Evolutionary conservation across 805 yeast species (phyloP).

Genomic region (Starmerella stellata): DNA sequence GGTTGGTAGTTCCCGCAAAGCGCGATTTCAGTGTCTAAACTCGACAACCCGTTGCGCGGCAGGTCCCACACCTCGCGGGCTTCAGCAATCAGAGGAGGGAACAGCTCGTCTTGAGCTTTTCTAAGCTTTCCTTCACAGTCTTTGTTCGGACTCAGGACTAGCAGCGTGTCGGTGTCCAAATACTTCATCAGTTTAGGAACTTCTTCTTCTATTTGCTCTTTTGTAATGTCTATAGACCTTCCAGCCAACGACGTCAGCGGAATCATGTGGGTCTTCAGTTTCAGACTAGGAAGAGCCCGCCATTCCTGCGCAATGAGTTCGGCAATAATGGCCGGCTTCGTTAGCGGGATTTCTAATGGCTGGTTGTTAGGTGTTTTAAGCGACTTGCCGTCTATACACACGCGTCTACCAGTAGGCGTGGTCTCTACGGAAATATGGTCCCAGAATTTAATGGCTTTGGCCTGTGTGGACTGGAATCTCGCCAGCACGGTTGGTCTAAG

Average conservation of each 20-base stretch:
- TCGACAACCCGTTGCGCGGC: slow-evolving; percentile 26
- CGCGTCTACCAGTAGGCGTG: slow-evolving; percentile 26
- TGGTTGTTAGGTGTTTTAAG: slow-evolving; percentile 73
- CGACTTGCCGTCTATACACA: slow-evolving; percentile 58
- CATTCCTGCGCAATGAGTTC: slow-evolving; percentile 71
- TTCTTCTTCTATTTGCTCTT: slow-evolving; percentile 39
- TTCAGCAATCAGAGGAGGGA: slow-evolving; percentile 52
- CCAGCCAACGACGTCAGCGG: slow-evolving; percentile 81
- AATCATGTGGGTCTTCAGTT: slow-evolving; percentile 56
- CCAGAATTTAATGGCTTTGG: slow-evolving; percentile 45
- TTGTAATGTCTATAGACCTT: slow-evolving; percentile 61
- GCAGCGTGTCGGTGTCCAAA: slow-evolving; percentile 82
- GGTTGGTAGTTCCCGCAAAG: slow-evolving; percentile 64
- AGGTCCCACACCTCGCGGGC: slow-evolving; percentile 39
- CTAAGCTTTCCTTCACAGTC: slow-evolving; percentile 78
- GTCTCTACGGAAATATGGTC: slow-evolving; percentile 39
- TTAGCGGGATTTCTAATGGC: slow-evolving; percentile 42
- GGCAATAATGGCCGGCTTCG: slow-evolving; percentile 36
- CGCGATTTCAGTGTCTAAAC: slow-evolving; percentile 67
- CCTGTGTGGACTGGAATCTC: background rate
- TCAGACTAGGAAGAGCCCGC: slow-evolving; percentile 45
- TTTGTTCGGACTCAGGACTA: slow-evolving; percentile 60
- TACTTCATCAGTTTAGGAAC: slow-evolving; percentile 51
- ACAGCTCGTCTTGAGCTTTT: slow-evolving; percentile 56
- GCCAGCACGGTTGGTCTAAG: too few species aligned